Base-by-base conservation (phyloP, 768 basidiomycete species). In the Psilocybe cyanescens region DNA sequence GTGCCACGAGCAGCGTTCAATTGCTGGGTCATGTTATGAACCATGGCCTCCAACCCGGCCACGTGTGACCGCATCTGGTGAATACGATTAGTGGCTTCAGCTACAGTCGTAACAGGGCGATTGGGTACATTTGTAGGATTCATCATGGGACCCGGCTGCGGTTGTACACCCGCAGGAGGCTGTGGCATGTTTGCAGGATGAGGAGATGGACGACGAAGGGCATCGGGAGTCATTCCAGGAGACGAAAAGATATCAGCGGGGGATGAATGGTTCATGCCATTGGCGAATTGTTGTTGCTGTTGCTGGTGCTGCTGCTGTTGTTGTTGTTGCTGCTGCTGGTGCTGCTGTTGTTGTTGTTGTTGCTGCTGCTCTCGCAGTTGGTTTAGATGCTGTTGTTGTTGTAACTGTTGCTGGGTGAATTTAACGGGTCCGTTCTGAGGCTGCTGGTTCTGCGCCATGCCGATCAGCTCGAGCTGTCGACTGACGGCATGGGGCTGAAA, bases 131-230 rank as follows among this genome's bases (percentile, higher is more conserved):
- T 50, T 8, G 41, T 16, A 17, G 54, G 39, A 31, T 50, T 59
- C 35, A 58, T 37, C 48, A 64, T 55, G 31, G 55, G 37, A 8
- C 53, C 55, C 41, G 63, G 33, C 6, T 37, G 53, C 16, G 63
- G 58, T 33, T 53, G 58, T 9, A 46, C 17, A 14, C 46, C 53
- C 29, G 31, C n/a, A 19, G 52, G 35, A 5, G 55, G 29, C 19
- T 55, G 65, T 29, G 71, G 67, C 31, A 68, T 59, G 58, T 67
- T 67, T 66, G 71, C 80, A 77, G n/a, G 79, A 76, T 60, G 74
- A 16, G 82, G 86, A 30, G 86, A 58, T 4, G 81, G 76, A 8
- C 81, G 83, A 37, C 82, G 80, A 67, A 86, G 76, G 29, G 75
- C 78, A 29, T 83, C 81, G 64, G 75, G 72, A 30, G 72, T 56